phyloP scores from a whole-genome alignment of 2,329 filamentous ascomycete species.

The Fusarium tuaranense region DNA sequence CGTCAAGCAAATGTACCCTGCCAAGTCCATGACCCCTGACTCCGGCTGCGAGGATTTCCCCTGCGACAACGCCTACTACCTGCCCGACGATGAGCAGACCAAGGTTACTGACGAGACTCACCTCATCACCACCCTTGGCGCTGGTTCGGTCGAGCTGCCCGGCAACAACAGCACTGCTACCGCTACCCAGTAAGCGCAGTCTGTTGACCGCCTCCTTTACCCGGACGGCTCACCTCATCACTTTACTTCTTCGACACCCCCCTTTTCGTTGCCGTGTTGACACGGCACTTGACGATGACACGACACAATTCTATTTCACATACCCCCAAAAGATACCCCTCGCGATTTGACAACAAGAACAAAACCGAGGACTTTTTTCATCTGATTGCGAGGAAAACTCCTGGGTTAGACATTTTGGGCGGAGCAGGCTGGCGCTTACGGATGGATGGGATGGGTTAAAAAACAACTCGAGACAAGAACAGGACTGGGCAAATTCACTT shows the following conservation, averaged over 20 bases:
- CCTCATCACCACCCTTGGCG: slow-evolving; percentile 64
- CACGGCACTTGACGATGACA: slow-evolving; percentile 44
- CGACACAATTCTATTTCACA: slow-evolving; percentile 40
- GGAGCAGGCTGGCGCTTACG: slow-evolving; percentile 43
- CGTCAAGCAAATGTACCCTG: slow-evolving; percentile 67
- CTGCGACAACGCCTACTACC: slow-evolving; percentile 66
- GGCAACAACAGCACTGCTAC: slow-evolving; percentile 29
- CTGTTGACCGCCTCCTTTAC: slow-evolving; percentile 10
- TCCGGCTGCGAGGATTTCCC: slow-evolving; percentile 66
- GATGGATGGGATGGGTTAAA: slow-evolving; percentile 30
- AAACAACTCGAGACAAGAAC: slow-evolving; percentile 35
- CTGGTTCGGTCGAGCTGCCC: slow-evolving; percentile 30
- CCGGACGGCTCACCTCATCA: slow-evolving; percentile 28
- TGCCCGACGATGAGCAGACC: slow-evolving; percentile 66
- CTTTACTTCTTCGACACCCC: slow-evolving; percentile 22
- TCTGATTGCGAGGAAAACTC: slow-evolving; percentile 13
- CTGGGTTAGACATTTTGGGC: slow-evolving; percentile 44
- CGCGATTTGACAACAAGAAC: slow-evolving; percentile 32
- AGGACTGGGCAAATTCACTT: slow-evolving; percentile 10
- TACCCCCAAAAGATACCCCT: slow-evolving; percentile 47
- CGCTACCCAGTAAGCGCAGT: slow-evolving; percentile 20
- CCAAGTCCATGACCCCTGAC: slow-evolving; percentile 49
- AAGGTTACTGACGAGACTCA: slow-evolving; percentile 61
- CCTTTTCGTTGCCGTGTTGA: slow-evolving; percentile 39
- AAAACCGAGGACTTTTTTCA: slow-evolving; percentile 37